These are phyloP conservation scores for Cruciata laevipes DNA, from an alignment of 257 asterid genomes.

Conservation along the genomic window DNA sequence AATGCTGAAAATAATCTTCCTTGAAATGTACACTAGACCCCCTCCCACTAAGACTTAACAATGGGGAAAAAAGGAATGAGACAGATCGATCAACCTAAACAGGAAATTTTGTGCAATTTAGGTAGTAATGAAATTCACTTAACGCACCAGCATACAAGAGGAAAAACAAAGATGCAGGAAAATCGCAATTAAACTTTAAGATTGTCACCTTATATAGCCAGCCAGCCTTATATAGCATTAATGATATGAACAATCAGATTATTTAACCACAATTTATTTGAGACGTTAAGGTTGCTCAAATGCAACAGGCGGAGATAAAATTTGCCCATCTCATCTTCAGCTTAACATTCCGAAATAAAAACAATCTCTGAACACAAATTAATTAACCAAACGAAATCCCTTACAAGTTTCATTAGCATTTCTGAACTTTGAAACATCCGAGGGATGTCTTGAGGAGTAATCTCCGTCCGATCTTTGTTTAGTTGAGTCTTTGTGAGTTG, in stretches of 20 bases:
- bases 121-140: neutral
- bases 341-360: neutral
- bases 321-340: neutral
- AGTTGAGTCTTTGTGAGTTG: slow-evolving; percentile 82
- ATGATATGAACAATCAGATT: neutral
- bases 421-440: slow-evolving; percentile 71
- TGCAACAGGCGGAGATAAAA: neutral
- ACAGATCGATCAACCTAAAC: neutral
- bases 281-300: neutral
- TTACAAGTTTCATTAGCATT: slow-evolving; percentile 75
- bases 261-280: neutral
- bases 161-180: neutral
- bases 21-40: neutral
- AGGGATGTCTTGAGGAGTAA: slow-evolving; percentile 74
- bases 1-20: slow-evolving; percentile 11
- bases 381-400: slow-evolving; percentile 21
- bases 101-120: neutral
- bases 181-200: neutral
- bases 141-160: neutral
- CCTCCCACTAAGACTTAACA: neutral
- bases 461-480: slow-evolving; percentile 73
- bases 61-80: neutral
- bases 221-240: neutral
- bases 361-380: neutral
- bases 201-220: neutral